Conservation (phyloP, 257 asterid genomes). For the Scutellaria baicalensis region DNA sequence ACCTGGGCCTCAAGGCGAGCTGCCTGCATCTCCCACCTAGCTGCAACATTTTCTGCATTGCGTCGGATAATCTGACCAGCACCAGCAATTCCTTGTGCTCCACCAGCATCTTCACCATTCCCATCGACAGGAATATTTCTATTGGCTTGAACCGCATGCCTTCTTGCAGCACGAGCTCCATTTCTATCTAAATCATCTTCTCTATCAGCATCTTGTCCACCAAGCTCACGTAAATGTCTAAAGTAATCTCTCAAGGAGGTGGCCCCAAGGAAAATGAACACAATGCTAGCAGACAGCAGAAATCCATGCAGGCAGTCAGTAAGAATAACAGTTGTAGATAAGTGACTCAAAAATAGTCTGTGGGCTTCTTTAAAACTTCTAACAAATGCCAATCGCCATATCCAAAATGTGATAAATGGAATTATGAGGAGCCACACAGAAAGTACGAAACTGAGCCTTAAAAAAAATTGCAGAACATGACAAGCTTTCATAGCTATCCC, state of each 20-base stretch:
- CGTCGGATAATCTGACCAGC: slow-evolving; percentile 86
- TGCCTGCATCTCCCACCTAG: slow-evolving; percentile 96
- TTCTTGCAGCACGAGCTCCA: slow-evolving; percentile 89
- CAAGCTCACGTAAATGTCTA: slow-evolving; percentile 84
- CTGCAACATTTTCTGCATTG: slow-evolving; percentile 97
- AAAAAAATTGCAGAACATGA: slow-evolving; percentile 82
- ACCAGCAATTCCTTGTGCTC: slow-evolving; percentile 83
- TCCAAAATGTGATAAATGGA: slow-evolving; percentile 97
- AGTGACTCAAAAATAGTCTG: slow-evolving; percentile 76
- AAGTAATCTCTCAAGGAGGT: slow-evolving; percentile 96
- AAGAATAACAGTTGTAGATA: slow-evolving; percentile 73
- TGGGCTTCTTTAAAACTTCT: slow-evolving; percentile 92
- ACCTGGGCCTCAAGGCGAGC: slow-evolving; percentile 97
- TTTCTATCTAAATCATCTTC: slow-evolving; percentile 93
- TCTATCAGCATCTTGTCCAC: slow-evolving; percentile 94
- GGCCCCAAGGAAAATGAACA: slow-evolving; percentile 94
- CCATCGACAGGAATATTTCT: slow-evolving; percentile 67
- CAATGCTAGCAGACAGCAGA: slow-evolving; percentile 95
- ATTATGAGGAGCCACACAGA: slow-evolving; percentile 96
- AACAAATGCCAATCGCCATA: slow-evolving; percentile 94
- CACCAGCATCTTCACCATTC: slow-evolving; percentile 84
- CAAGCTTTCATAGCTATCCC: slow-evolving; percentile 95
- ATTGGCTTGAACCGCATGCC: slow-evolving; percentile 71
- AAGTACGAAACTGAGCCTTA: slow-evolving; percentile 90
- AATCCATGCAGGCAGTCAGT: slow-evolving; percentile 97